Conservation (phyloP, 2,329 filamentous ascomycete genomes). For the Colletotrichum agaves region DNA sequence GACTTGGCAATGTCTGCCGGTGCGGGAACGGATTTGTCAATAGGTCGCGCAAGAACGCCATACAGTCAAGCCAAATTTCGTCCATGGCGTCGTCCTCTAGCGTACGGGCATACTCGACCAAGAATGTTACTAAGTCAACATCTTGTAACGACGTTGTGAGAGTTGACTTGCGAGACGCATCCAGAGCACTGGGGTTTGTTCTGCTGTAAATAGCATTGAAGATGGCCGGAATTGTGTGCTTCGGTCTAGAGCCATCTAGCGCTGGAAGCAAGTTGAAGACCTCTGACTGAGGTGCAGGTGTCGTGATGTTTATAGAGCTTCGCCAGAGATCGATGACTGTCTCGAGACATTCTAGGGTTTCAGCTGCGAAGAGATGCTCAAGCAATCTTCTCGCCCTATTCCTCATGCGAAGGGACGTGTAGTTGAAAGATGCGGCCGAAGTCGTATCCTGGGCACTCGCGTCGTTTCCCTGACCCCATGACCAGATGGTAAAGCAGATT, state of each 20-base stretch:
- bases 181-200: conserved; percentile 84
- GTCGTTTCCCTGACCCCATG: conserved; percentile 80
- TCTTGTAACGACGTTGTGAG: conserved; percentile 87
- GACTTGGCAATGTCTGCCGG: conserved; percentile 84
- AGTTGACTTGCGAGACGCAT: conserved; percentile 84
- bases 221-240: conserved; percentile 90
- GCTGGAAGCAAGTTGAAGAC: conserved; percentile 91
- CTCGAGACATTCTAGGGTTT: conserved; percentile 92
- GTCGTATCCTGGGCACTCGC: conserved; percentile 68
- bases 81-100: conserved; percentile 98
- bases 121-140: conserved; percentile 84
- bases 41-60: conserved; percentile 88
- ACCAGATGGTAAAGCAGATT: conserved; percentile 94
- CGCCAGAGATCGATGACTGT: conserved; percentile 90
- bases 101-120: conserved; percentile 89
- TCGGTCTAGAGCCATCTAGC: conserved; percentile 88
- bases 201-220: conserved; percentile 97
- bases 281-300: conserved; percentile 65
- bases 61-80: conserved; percentile 97
- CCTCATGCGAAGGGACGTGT: conserved; percentile 90
- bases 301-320: conserved; percentile 56
- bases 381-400: conserved; percentile 88
- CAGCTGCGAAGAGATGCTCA: conserved; percentile 91
- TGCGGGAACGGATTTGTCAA: conserved; percentile 95
- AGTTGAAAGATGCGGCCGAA: conserved; percentile 85